Evolutionary conservation across 371 early-diverging fungal species (phyloP).

Genomic region (Syncephalastrum sp.): DNA sequence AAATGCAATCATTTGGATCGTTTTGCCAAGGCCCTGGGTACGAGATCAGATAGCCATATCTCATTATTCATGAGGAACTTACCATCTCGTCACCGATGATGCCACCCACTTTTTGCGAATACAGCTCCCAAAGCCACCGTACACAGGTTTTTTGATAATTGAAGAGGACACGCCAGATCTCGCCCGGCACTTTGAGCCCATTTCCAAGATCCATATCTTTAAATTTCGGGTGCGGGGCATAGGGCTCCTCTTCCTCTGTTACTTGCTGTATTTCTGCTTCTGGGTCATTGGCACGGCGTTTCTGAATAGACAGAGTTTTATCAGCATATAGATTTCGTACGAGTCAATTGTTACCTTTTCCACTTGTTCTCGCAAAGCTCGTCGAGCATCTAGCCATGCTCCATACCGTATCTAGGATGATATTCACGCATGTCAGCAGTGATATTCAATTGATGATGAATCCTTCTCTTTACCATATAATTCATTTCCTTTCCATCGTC

Average conservation of each 20-base stretch:
- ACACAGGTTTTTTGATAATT: slow-evolving; percentile 90
- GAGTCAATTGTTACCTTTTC: slow-evolving; percentile 20
- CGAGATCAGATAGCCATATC: neutral
- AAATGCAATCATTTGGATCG: slow-evolving; percentile 90
- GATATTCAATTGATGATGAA: neutral
- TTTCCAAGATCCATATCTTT: slow-evolving; percentile 62
- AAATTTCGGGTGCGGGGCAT: slow-evolving; percentile 56
- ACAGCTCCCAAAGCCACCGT: slow-evolving; percentile 93
- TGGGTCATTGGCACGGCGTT: too few relatives aligned
- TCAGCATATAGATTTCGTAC: too few relatives aligned
- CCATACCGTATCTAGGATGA: slow-evolving; percentile 43
- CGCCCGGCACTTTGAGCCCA: slow-evolving; percentile 76
- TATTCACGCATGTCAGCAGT: neutral
- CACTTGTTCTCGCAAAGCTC: slow-evolving; percentile 41
- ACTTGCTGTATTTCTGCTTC: too few relatives aligned
- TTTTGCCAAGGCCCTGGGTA: slow-evolving; percentile 92
- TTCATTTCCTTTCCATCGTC: slow-evolving; percentile 66
- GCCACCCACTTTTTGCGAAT: slow-evolving; percentile 88
- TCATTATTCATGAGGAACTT: slow-evolving; percentile 1
- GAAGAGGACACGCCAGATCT: slow-evolving; percentile 82
- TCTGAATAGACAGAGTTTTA: too few relatives aligned
- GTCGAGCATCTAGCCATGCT: slow-evolving; percentile 56
- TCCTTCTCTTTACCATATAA: slow-evolving; percentile 36
- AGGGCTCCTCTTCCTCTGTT: slow-evolving; percentile 45
- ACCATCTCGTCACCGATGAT: slow-evolving; percentile 98